Evolutionary conservation across 83 land plant species (phyloP).

Genomic region (Diphasiastrum complanatum): DNA sequence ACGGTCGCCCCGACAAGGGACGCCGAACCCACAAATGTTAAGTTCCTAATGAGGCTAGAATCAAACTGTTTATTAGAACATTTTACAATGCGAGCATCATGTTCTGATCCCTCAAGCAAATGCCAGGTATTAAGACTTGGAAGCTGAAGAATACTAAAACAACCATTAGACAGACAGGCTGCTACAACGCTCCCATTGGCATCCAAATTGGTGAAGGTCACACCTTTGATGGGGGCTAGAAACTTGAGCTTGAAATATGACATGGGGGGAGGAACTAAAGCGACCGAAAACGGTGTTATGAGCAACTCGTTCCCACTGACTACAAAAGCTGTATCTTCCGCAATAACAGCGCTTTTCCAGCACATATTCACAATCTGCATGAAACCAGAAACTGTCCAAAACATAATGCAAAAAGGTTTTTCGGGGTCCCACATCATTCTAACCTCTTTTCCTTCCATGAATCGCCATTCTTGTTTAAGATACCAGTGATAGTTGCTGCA

Average conservation of each 20-base stretch:
- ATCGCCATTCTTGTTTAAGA: conserved; percentile 85
- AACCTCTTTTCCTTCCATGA: conserved; percentile 41
- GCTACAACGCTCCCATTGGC: conserved; percentile 40
- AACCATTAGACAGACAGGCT: conserved; percentile 56
- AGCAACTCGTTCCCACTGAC: conserved; percentile 56
- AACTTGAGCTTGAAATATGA: conserved; percentile 57
- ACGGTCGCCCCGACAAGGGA: not conserved
- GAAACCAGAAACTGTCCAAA: conserved; percentile 66
- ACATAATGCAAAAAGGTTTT: conserved; percentile 58
- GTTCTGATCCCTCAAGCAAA: conserved; percentile 55
- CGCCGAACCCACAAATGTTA: not conserved
- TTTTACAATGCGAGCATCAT: not conserved
- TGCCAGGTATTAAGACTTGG: conserved; percentile 52
- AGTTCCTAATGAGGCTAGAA: not conserved
- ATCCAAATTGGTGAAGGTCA: conserved; percentile 34
- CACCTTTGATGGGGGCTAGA: conserved; percentile 49
- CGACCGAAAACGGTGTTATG: conserved; percentile 61
- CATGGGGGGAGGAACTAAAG: conserved; percentile 90
- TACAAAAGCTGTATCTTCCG: conserved; percentile 62
- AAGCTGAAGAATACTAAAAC: conserved; percentile 54
- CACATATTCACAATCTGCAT: conserved; percentile 43
- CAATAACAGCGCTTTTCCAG: conserved; percentile 72
- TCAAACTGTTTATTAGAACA: not conserved
- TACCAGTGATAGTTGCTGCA: conserved; percentile 98
- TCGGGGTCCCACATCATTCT: conserved; percentile 76